These are phyloP conservation scores for Aspergillus glaucus DNA, from an alignment of 2,329 filamentous ascomycete genomes.

Conservation along the genomic window DNA sequence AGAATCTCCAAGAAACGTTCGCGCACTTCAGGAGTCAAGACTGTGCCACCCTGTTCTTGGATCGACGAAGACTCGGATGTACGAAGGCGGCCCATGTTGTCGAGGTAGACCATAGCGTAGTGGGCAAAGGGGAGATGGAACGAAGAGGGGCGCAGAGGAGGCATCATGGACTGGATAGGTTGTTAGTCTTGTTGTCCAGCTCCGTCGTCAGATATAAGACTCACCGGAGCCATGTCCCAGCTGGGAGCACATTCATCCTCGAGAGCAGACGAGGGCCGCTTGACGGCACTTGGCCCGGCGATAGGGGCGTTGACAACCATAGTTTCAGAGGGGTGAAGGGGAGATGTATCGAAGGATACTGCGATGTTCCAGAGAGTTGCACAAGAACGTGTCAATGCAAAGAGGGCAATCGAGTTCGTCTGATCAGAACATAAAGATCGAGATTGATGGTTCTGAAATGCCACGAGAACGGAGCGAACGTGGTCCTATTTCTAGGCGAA, in stretches of 20 bases:
- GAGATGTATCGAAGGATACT: too few relatives aligned
- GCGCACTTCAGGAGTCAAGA: slow-evolving; percentile 30
- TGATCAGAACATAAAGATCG: not conserved
- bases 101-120: slow-evolving; percentile 33
- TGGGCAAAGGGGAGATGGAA: slow-evolving; percentile 26
- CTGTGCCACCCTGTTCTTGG: slow-evolving; percentile 21
- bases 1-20: slow-evolving; percentile 30
- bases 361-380: not conserved
- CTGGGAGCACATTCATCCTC: slow-evolving; percentile 18
- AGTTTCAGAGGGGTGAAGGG: slow-evolving; percentile 4
- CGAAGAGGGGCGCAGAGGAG: slow-evolving; percentile 14
- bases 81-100: slow-evolving; percentile 27
- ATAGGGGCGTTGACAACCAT: slow-evolving; percentile 26
- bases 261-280: slow-evolving; percentile 24
- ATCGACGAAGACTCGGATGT: slow-evolving; percentile 29
- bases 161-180: slow-evolving; percentile 22
- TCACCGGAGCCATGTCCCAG: slow-evolving; percentile 27
- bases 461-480: not conserved
- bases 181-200: not conserved
- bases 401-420: not conserved
- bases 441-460: not conserved
- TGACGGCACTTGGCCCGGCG: slow-evolving; percentile 20
- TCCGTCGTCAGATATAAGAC: slow-evolving; percentile 2
- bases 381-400: not conserved
- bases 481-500: not conserved